Evolutionary conservation across 2,329 filamentous ascomycete genomes (phyloP).

Genomic region (Cladosporium velox): DNA sequence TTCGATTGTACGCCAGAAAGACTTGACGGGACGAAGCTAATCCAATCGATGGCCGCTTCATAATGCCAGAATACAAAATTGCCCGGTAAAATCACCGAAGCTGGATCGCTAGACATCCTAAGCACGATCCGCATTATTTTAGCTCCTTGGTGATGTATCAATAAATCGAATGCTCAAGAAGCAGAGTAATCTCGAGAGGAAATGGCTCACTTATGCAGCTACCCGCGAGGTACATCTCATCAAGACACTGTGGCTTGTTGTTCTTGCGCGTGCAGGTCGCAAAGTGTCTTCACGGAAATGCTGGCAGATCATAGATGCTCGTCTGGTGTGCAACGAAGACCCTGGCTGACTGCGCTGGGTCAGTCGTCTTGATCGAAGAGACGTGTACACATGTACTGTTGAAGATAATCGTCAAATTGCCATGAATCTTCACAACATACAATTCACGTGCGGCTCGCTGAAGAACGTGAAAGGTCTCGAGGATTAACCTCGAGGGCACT

Average conservation of each 20-base stretch:
- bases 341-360: neutral
- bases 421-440: neutral
- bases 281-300: neutral
- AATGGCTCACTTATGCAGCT: constrained; percentile 11
- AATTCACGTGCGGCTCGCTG: neutral
- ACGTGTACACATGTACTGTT: neutral
- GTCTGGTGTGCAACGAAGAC: neutral
- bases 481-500: neutral
- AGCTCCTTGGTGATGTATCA: neutral
- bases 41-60: constrained; percentile 16
- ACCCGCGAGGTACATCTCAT: constrained; percentile 5
- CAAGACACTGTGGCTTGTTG: neutral
- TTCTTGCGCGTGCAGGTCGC: neutral
- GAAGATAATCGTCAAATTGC: neutral
- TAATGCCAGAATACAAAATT: neutral
- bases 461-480: neutral
- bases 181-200: neutral
- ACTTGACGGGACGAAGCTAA: neutral
- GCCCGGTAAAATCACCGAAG: constrained; percentile 14
- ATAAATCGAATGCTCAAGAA: neutral
- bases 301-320: neutral
- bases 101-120: neutral
- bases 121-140: neutral
- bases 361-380: neutral
- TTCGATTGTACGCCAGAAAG: neutral